Conservation (phyloP, 306 rosid genomes). For the Glycine latifolia region DNA sequence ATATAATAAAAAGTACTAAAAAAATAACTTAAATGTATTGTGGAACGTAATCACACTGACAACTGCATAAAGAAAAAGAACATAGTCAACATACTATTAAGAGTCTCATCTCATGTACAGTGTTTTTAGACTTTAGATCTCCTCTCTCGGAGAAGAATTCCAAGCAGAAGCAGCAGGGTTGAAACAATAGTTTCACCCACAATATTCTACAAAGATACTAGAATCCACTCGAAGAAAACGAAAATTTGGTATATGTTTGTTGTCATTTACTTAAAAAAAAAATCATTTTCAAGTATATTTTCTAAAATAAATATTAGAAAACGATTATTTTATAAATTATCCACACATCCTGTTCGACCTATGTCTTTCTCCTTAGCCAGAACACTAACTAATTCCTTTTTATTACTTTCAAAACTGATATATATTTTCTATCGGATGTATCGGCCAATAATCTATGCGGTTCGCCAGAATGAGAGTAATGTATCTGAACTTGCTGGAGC, state of each 20-base stretch:
- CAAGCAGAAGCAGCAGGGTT: slow-evolving; percentile 21
- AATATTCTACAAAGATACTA: slow-evolving; percentile 6
- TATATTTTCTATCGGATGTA: neutral
- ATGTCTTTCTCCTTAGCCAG: neutral
- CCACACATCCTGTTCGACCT: neutral
- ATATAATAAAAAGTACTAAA: too few species aligned
- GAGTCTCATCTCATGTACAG: slow-evolving; percentile 21
- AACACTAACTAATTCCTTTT: too few species aligned
- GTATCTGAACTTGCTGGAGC: slow-evolving; percentile 41
- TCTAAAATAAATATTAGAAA: slow-evolving; percentile 8
- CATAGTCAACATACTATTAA: neutral
- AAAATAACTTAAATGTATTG: too few species aligned
- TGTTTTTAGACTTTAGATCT: neutral
- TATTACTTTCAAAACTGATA: slow-evolving; percentile 45
- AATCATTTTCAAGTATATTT: neutral
- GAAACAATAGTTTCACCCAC: slow-evolving; percentile 17
- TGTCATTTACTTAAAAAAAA: neutral
- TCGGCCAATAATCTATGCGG: neutral
- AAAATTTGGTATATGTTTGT: neutral
- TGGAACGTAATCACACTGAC: too few species aligned
- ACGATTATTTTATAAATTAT: neutral
- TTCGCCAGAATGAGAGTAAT: slow-evolving; percentile 25
- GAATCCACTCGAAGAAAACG: slow-evolving; percentile 8
- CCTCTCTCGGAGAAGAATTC: neutral
- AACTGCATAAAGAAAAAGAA: neutral